Conservation (phyloP, 2,329 filamentous ascomycete genomes). For the Hymenoscyphus fraxineus region DNA sequence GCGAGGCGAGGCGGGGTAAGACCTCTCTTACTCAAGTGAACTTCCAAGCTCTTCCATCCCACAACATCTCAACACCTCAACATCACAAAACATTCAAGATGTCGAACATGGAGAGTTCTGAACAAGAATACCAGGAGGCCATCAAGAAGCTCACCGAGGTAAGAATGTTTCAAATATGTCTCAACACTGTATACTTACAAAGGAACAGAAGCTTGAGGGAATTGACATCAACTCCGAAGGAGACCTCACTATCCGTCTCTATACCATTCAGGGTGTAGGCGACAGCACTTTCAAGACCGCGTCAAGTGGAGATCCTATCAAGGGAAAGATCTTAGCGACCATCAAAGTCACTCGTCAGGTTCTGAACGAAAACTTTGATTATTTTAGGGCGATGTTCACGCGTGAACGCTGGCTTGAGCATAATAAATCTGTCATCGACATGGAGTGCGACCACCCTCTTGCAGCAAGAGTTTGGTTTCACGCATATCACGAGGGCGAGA, state of each 20-base stretch:
- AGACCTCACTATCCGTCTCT: constrained; percentile 3
- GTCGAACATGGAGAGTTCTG: not conserved
- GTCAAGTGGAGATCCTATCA: not conserved
- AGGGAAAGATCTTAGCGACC: constrained; percentile 7
- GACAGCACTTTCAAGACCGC: not conserved
- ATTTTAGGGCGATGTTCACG: not conserved
- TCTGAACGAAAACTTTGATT: not conserved
- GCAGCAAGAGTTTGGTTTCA: not conserved
- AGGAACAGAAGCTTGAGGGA: not conserved
- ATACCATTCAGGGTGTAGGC: not conserved
- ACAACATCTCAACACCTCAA: not conserved
- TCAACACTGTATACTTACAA: not conserved
- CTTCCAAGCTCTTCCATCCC: not conserved
- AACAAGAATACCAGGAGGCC: not conserved
- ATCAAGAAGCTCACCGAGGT: not conserved
- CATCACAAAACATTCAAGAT: not conserved
- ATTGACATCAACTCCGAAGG: not conserved
- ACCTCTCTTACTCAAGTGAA: not conserved
- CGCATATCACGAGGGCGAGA: not conserved
- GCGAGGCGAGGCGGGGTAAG: not conserved
- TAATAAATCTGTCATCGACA: not conserved
- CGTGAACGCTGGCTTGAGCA: not conserved
- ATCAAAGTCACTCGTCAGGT: constrained; percentile 10
- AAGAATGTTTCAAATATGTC: not conserved
- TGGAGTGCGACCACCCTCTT: not conserved